These are phyloP conservation scores for Citrullus colocynthis DNA, from an alignment of 306 rosid genomes.

Conservation along the genomic window DNA sequence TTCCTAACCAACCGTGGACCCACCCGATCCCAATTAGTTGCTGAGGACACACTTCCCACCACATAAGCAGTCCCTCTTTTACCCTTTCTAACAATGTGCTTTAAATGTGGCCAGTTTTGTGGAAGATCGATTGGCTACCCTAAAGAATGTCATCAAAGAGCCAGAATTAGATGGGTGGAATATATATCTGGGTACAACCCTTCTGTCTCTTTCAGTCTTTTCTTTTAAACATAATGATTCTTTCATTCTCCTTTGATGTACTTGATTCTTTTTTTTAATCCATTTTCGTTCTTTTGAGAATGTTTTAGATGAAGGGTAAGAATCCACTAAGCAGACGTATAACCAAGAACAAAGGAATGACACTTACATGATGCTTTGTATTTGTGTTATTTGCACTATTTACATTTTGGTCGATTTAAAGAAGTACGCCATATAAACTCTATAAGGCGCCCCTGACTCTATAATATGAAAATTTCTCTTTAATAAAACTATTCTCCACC, in stretches of 20 bases:
- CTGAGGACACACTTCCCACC: too few species aligned
- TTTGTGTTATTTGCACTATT: too few species aligned
- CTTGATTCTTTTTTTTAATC: not conserved
- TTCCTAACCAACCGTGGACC: too few species aligned
- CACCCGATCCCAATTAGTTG: too few species aligned
- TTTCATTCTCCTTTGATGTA: not conserved
- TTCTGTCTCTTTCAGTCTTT: not conserved
- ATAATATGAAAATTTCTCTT: too few species aligned
- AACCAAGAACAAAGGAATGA: not conserved
- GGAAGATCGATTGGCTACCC: conserved; percentile 73
- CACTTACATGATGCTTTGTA: too few species aligned
- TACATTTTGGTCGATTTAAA: too few species aligned
- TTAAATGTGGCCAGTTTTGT: conserved; percentile 48
- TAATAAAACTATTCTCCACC: too few species aligned
- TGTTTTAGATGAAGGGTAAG: not conserved
- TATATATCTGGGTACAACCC: conserved; percentile 53
- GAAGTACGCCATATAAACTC: too few species aligned
- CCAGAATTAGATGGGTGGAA: conserved; percentile 75
- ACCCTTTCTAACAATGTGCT: not conserved
- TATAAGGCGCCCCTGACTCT: too few species aligned
- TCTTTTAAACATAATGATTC: not conserved
- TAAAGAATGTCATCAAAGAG: conserved; percentile 78
- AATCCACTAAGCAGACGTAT: not conserved
- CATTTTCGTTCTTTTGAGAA: not conserved
- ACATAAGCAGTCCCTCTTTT: too few species aligned